Percentiles rank a stretch among this genome's conserved stretches.
Evolutionary conservation across 306 rosid genomes (phyloP).

Genomic region (Dalbergia oliveri): DNA sequence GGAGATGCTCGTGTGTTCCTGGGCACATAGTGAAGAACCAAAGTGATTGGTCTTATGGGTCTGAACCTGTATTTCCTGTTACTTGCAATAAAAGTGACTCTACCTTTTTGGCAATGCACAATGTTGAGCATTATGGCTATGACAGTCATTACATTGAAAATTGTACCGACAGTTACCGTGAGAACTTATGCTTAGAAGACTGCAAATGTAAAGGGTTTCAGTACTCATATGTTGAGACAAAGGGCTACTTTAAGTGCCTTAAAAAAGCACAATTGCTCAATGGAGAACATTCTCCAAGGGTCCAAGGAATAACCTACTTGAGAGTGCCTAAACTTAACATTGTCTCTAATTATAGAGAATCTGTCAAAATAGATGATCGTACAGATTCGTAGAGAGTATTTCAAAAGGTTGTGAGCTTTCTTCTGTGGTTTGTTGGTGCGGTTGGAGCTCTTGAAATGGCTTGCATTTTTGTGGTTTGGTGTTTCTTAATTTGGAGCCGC

Average conservation of each 20-base stretch:
- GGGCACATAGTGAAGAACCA: constrained; percentile 38
- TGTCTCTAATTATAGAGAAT: no score
- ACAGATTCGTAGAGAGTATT: no score
- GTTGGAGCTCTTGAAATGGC: no score
- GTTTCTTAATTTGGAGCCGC: no score
- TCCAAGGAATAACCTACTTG: background rate
- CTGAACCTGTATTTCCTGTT: constrained; percentile 48
- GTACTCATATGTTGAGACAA: background rate
- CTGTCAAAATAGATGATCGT: background rate
- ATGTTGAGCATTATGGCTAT: constrained; percentile 51
- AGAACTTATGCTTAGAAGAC: constrained; percentile 37
- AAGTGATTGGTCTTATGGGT: constrained; percentile 57
- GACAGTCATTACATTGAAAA: background rate
- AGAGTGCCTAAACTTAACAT: constrained; percentile 36
- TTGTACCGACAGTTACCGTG: constrained; percentile 32
- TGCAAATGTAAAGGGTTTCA: constrained; percentile 49
- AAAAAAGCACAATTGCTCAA: constrained; percentile 44
- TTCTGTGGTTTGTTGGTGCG: no score
- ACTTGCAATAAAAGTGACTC: constrained; percentile 37
- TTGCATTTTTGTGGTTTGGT: no score
- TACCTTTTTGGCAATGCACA: constrained; percentile 1
- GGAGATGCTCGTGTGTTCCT: constrained; percentile 45
- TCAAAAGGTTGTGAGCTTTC: no score
- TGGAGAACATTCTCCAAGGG: constrained; percentile 29
- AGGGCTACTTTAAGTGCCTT: constrained; percentile 32